These are phyloP conservation scores for Neolentinus lepideus DNA, from an alignment of 1,284 basidiomycete genomes.

Conservation along the genomic window DNA sequence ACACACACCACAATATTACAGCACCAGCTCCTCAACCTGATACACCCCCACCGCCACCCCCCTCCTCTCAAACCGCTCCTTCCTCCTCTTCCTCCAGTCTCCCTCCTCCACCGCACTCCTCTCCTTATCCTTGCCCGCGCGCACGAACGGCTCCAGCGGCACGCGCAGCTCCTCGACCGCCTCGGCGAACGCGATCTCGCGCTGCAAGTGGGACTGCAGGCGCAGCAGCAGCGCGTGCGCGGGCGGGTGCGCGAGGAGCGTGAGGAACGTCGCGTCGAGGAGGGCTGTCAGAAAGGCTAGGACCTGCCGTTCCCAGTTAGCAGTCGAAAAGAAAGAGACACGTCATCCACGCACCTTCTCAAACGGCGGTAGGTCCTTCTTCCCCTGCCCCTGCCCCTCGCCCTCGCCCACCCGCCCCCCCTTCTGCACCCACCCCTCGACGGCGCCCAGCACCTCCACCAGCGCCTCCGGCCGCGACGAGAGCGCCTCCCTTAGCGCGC, in stretches of 20 bases:
- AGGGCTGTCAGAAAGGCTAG: constrained; percentile 53
- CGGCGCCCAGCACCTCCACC: constrained; percentile 36
- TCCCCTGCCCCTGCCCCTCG: background rate
- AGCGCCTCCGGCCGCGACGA: constrained; percentile 33
- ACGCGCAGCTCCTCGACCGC: constrained; percentile 48
- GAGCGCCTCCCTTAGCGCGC: constrained; percentile 48
- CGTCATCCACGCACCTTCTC: constrained; percentile 34
- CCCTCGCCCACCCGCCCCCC: constrained; percentile 24
- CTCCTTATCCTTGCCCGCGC: background rate
- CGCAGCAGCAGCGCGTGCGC: constrained; percentile 42
- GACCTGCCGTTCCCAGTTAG: constrained; percentile 27
- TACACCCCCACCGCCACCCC: constrained; percentile 10
- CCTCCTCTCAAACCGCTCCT: constrained; percentile 14
- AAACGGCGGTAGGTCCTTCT: constrained; percentile 30
- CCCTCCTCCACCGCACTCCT: constrained; percentile 40
- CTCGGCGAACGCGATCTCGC: constrained; percentile 42
- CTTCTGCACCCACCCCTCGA: constrained; percentile 50
- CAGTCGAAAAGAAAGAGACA: background rate
- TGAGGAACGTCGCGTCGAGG: constrained; percentile 62
- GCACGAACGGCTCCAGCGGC: constrained; percentile 50
- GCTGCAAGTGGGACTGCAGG: constrained; percentile 42
- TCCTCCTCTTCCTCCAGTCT: constrained; percentile 23
- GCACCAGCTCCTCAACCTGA: background rate
- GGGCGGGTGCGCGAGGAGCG: constrained; percentile 51
- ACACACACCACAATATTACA: background rate